Conservation (phyloP, 371 early-diverging fungal species). For the Mortierella sp. region DNA sequence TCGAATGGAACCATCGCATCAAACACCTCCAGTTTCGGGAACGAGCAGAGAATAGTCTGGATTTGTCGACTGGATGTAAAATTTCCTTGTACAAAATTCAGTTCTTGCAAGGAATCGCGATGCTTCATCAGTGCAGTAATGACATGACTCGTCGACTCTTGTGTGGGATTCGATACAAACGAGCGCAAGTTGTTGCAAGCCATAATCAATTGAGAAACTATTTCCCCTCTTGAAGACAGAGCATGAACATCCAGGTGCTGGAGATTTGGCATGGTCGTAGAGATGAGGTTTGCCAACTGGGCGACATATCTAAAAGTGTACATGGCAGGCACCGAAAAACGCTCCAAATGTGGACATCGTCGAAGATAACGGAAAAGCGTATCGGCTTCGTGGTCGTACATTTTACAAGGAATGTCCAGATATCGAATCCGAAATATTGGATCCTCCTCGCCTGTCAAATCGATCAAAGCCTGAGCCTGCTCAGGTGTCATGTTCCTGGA, state of each 20-base stretch:
- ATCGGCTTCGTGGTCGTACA: neutral
- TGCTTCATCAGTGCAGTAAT: neutral
- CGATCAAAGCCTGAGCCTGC: neutral
- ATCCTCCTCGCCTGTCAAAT: neutral
- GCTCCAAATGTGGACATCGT: conserved; percentile 7
- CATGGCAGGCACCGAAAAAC: neutral
- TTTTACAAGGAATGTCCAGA: neutral
- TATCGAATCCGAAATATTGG: conserved; percentile 8
- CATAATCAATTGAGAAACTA: neutral
- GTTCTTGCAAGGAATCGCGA: conserved; percentile 10
- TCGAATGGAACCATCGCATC: conserved; percentile 3
- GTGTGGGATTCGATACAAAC: neutral
- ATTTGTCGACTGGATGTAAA: neutral
- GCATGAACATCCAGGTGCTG: conserved; percentile 7
- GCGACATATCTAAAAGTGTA: neutral
- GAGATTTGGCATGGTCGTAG: neutral
- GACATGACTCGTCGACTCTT: neutral
- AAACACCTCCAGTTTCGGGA: conserved; percentile 11
- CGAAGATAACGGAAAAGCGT: neutral
- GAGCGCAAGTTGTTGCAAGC: neutral
- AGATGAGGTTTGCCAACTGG: neutral
- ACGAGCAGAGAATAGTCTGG: conserved; percentile 1
- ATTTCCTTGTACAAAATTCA: neutral
- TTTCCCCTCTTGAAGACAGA: neutral
- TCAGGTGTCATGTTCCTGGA: neutral